Evolutionary conservation across 202 grass and related monocot genomes (phyloP), one percentile per base, ranked within the genome.

Genomic region (Miscanthus sacchariflorus): DNA sequence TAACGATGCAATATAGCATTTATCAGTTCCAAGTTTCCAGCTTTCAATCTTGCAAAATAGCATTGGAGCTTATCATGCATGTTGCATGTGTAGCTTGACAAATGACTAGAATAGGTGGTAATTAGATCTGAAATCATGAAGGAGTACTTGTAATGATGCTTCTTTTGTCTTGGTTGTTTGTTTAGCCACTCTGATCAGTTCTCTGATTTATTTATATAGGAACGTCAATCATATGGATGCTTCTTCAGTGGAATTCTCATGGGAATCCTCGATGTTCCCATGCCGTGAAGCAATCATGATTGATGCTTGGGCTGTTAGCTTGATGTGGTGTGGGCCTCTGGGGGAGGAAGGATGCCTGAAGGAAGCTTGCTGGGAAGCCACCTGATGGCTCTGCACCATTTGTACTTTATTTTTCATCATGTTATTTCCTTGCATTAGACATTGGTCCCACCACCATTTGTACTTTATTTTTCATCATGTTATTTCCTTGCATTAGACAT

Each of bases 201-300:
- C 13, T 23, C 17, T 2, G 70, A 14, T 86, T 75, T 64, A 10
- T 84, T 81, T 54, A 56, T 45, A 36, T 70, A 98, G 95, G 95
- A 40, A 95, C 93, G 21, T 98, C 95, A 14, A 95, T 95, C 48
- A 64, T 93, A 68, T 98, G 95, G 95, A 98, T 98, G 95, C 81
- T 95, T 52, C 43, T 95, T 30, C 91, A 93, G 54, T 96, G 92
- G 94, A 94, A 92, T 84, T 61, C 88, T 52, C 88, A 94, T 89
- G 82, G 86, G 77, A 88, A 98, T 68, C 6, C 88, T 6, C 84
- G 82, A 40, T 44, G 45, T 70, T 89, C 91, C 70, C 84, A 84
- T 78, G 81, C 74, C 49, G 50, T 36, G 3, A 91, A 91, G 76
- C 80, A 87, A 27, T 74, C 80, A 69, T 91, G 68, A 91, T 24